Conservation (phyloP, 495 filamentous ascomycete genomes). For the Tuber calosporum region DNA sequence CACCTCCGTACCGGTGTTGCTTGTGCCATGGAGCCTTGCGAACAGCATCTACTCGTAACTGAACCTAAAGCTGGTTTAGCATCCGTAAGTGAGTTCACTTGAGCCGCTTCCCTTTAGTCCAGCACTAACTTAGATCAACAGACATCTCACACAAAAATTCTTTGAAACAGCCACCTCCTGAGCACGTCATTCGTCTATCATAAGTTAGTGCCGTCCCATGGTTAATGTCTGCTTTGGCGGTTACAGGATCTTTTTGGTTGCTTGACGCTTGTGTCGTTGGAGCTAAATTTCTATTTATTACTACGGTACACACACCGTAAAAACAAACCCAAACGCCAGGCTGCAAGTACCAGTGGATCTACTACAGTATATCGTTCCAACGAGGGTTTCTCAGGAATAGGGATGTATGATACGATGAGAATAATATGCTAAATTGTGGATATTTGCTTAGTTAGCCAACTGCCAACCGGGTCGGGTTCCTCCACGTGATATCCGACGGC, state of each 20-base stretch:
- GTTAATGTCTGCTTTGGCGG: not conserved
- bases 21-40: not conserved
- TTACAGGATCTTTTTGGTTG: not conserved
- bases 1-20: too few relatives aligned
- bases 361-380: too few relatives aligned
- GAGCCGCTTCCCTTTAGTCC: not conserved
- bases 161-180: not conserved
- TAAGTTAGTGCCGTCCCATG: not conserved
- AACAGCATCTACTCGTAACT: not conserved
- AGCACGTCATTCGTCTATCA: too few relatives aligned
- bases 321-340: not conserved
- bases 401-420: not conserved
- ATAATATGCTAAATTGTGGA: not conserved
- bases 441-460: too few relatives aligned
- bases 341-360: not conserved
- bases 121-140: not conserved
- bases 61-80: not conserved
- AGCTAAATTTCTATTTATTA: not conserved
- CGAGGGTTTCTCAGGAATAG: not conserved
- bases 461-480: too few relatives aligned
- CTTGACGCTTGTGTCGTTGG: not conserved
- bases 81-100: not conserved
- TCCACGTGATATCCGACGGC: not conserved
- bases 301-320: not conserved
- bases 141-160: not conserved